phyloP scores from a whole-genome alignment of 495 filamentous ascomycete species.

The Darksidea phi region DNA sequence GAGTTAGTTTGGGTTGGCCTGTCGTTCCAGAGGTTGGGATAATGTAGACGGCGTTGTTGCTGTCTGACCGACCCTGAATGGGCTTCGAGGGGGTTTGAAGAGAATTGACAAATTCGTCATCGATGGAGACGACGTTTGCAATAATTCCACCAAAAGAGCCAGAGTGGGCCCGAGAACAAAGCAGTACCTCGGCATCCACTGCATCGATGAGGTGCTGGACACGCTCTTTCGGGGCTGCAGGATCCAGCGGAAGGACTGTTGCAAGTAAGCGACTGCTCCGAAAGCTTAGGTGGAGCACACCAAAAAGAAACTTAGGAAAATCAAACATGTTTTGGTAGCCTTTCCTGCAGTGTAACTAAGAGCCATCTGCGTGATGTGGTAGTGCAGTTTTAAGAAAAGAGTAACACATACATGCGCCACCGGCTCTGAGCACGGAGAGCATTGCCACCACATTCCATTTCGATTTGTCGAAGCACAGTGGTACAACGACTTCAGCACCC shows the following conservation, averaged over 20 bases:
- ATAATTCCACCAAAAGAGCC: neutral
- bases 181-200: slow-evolving; percentile 48
- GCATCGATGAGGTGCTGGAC: slow-evolving; percentile 55
- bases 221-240: slow-evolving; percentile 55
- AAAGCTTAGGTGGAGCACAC: neutral
- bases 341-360: too few relatives aligned
- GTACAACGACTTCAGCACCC: slow-evolving; percentile 51
- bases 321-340: too few relatives aligned
- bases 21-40: slow-evolving; percentile 56
- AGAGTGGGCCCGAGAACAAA: slow-evolving; percentile 50
- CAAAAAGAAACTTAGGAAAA: too few relatives aligned
- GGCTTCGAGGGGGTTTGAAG: neutral
- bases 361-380: too few relatives aligned
- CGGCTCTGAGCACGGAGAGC: slow-evolving; percentile 44
- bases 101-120: slow-evolving; percentile 10
- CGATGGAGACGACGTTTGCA: slow-evolving; percentile 15
- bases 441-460: slow-evolving; percentile 47
- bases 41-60: slow-evolving; percentile 48
- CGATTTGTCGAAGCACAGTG: slow-evolving; percentile 56
- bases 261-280: slow-evolving; percentile 34
- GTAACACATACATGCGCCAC: slow-evolving; percentile 36
- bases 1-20: slow-evolving; percentile 53
- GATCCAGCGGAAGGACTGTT: slow-evolving; percentile 55
- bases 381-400: too few relatives aligned
- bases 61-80: neutral